Conservation (phyloP, 768 basidiomycete genomes). For the Leucocoprinus sp. region DNA sequence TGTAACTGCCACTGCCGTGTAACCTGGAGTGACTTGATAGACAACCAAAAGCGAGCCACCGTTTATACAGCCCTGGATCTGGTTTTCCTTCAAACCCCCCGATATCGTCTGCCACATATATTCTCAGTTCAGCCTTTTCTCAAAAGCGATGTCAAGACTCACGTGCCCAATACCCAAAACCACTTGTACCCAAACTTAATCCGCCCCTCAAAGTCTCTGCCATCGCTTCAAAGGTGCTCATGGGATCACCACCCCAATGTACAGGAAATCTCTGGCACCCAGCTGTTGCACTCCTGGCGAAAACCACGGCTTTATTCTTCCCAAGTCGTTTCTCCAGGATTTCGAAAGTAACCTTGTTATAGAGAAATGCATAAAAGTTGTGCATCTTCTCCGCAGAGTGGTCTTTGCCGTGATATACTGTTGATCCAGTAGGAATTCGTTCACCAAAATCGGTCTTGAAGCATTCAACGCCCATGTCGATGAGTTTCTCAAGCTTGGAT, state of each 20-base stretch:
- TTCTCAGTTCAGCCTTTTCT: neutral
- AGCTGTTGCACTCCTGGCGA: slow-evolving; percentile 38
- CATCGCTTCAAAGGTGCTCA: slow-evolving; percentile 41
- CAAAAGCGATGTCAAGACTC: neutral
- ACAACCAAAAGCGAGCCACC: slow-evolving; percentile 35
- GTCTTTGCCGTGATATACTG: slow-evolving; percentile 20
- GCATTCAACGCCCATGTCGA: slow-evolving; percentile 34
- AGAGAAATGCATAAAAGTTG: slow-evolving; percentile 24
- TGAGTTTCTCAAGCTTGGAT: slow-evolving; percentile 27
- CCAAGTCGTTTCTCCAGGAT: slow-evolving; percentile 29
- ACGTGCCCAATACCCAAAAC: slow-evolving; percentile 37
- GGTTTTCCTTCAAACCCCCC: slow-evolving; percentile 31
- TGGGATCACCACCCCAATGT: slow-evolving; percentile 39
- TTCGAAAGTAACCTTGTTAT: slow-evolving; percentile 37
- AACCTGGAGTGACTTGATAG: slow-evolving; percentile 36
- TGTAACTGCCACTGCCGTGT: slow-evolving; percentile 39
- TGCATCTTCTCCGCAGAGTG: slow-evolving; percentile 19
- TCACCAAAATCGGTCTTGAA: slow-evolving; percentile 31
- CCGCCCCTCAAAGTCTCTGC: slow-evolving; percentile 39
- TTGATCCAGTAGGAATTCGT: slow-evolving; percentile 33
- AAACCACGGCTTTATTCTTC: slow-evolving; percentile 32
- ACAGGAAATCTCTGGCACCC: slow-evolving; percentile 36
- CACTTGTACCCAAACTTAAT: slow-evolving; percentile 32
- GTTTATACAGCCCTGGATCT: slow-evolving; percentile 32
- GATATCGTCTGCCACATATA: slow-evolving; percentile 28